A percentile compares a stretch with the other conserved stretches of the same genome.
Evolutionary conservation across 805 yeast genomes (phyloP).

Genomic region (Candida ipomoeae): DNA sequence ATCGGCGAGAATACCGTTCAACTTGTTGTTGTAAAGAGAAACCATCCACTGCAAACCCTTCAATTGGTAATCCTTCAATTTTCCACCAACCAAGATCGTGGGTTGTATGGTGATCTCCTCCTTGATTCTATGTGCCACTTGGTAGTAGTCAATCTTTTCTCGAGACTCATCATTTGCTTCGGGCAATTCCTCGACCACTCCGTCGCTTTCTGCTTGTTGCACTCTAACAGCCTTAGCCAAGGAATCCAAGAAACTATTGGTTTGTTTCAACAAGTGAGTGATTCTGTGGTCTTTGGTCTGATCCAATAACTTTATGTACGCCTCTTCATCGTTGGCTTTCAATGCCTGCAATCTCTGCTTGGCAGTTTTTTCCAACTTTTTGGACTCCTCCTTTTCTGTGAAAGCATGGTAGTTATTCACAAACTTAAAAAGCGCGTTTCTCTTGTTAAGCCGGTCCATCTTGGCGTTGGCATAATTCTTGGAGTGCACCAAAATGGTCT

Average conservation of each 20-base stretch:
- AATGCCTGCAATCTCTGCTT: constrained; percentile 83
- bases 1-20: constrained; percentile 63
- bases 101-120: constrained; percentile 70
- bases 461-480: constrained; percentile 20
- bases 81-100: constrained; percentile 67
- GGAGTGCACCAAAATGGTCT: constrained; percentile 26
- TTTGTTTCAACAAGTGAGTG: constrained; percentile 76
- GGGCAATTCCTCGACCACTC: constrained; percentile 29
- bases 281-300: constrained; percentile 86
- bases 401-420: constrained; percentile 48
- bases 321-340: constrained; percentile 85
- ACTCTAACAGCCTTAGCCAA: constrained; percentile 74
- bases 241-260: constrained; percentile 72
- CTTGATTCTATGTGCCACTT: constrained; percentile 72
- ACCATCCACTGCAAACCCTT: constrained; percentile 69
- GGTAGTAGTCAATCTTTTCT: constrained; percentile 73
- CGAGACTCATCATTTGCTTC: constrained; percentile 48
- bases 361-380: constrained; percentile 73
- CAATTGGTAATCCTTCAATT: constrained; percentile 69
- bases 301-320: constrained; percentile 75
- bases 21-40: constrained; percentile 54
- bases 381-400: constrained; percentile 72
- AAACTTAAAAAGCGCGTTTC: constrained; percentile 28
- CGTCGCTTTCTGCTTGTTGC: constrained; percentile 56
- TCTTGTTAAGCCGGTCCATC: constrained; percentile 22